These are phyloP conservation scores for Chiua virens DNA, from an alignment of 768 basidiomycete species.

Conservation along the genomic window DNA sequence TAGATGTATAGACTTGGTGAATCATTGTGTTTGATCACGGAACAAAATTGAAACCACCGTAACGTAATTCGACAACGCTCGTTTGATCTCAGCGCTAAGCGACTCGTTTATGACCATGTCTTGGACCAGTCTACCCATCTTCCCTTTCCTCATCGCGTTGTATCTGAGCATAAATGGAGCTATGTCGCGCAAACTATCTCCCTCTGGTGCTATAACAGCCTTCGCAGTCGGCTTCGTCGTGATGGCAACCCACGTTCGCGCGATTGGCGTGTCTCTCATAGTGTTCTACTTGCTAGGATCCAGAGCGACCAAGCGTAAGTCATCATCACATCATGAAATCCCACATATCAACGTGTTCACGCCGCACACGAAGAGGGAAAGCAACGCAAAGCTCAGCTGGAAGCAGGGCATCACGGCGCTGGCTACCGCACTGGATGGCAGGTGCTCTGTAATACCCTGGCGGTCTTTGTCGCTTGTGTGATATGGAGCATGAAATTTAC, in stretches of 20 bases:
- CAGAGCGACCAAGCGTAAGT: slow-evolving; percentile 78
- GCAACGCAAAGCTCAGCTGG: slow-evolving; percentile 67
- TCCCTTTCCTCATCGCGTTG: slow-evolving; percentile 49
- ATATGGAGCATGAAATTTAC: slow-evolving; percentile 65
- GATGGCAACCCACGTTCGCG: slow-evolving; percentile 64
- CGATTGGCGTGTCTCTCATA: slow-evolving; percentile 66
- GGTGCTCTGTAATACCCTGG: slow-evolving; percentile 78
- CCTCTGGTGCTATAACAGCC: slow-evolving; percentile 74
- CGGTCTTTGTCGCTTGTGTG: slow-evolving; percentile 57
- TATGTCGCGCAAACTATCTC: slow-evolving; percentile 72
- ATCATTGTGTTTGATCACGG: too few relatives aligned
- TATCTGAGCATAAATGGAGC: slow-evolving; percentile 68
- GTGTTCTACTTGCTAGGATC: slow-evolving; percentile 81
- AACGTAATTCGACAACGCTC: too few relatives aligned
- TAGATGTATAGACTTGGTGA: too few relatives aligned
- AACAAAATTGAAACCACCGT: too few relatives aligned
- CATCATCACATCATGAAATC: not conserved
- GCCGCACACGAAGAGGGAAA: slow-evolving; percentile 56
- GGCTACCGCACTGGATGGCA: slow-evolving; percentile 81
- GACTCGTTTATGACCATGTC: too few relatives aligned
- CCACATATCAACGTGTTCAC: not conserved
- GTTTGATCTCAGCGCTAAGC: too few relatives aligned
- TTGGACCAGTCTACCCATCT: too few relatives aligned
- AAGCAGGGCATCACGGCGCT: slow-evolving; percentile 72
- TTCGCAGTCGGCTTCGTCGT: slow-evolving; percentile 73